Evolutionary conservation across 2,329 filamentous ascomycete species (phyloP), one percentile per base, ranked within the genome.

Genomic region (Fusarium brachygibbosum): DNA sequence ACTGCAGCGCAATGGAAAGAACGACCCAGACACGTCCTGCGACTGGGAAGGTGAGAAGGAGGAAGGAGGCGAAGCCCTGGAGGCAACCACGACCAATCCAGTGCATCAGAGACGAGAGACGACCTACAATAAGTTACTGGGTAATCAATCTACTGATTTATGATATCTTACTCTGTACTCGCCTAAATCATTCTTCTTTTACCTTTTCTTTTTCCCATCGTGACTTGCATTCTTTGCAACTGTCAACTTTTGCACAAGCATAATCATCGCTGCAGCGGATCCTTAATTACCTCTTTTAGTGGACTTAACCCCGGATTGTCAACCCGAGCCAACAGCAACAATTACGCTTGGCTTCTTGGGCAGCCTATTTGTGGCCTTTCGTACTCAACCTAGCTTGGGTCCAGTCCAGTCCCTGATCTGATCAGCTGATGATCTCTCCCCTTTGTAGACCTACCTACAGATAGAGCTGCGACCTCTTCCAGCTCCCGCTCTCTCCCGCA

Each of bases 371-470:
- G 68, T 71, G 69, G 60, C 64, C 63, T 67, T 56, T 63, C 46
- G 21, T 57, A n/a, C 28, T 29, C 17, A 29, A 45, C 28, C 28
- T 45, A 44, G 51, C 37, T 35, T 60, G 32, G 72, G 51, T 71
- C 59, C 61, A 40, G 48, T 31, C 28, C 46, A 66, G 62, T 65
- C 61, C 62, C 53, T 66, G 62, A 53, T 60, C 60, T 64, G 72
- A 74, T 74, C 72, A 74, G 72, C 72, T 74, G 72, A 74, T 74
- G 72, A 74, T 74, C 72, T 60, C 69, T 75, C 72, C 70, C 72
- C 72, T 74, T 72, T 74, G 66, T 62, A 74, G 72, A 57, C 52
- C 58, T 48, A 35, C 51, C 59, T 69, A 64, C 55, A 69, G 58
- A 71, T 72, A 73, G 60, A 69, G 71, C 64, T 74, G 55, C 65